Evolutionary conservation across 129 eudicot genomes (phyloP).

Genomic region (Silybum marianum): DNA sequence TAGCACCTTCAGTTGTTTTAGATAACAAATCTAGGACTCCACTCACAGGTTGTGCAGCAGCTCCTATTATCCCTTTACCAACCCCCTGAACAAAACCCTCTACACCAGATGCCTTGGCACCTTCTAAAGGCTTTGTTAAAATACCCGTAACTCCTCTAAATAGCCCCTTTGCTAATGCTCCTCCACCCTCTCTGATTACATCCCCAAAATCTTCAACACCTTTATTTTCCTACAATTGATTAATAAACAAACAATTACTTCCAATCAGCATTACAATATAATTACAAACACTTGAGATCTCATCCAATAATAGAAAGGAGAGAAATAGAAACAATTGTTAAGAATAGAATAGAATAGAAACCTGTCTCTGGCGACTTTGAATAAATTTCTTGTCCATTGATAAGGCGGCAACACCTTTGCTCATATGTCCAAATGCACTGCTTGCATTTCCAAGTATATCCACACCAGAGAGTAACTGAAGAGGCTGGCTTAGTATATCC

Average conservation of each 20-base stretch:
- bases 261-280: neutral
- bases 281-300: no score
- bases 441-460: conserved; percentile 98
- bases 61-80: conserved; percentile 97
- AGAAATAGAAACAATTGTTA: no score
- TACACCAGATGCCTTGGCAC: conserved; percentile 96
- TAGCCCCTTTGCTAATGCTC: conserved; percentile 94
- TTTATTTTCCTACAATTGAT: conserved; percentile 60
- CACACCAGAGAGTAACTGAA: conserved; percentile 96
- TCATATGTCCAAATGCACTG: conserved; percentile 99
- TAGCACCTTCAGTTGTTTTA: conserved; percentile 99
- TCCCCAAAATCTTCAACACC: conserved; percentile 94
- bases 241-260: conserved; percentile 1
- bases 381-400: conserved; percentile 98
- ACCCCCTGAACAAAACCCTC: conserved; percentile 99
- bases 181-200: conserved; percentile 97
- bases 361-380: conserved; percentile 97
- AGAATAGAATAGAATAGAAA: conserved; percentile 1
- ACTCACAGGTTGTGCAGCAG: conserved; percentile 99
- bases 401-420: conserved; percentile 99
- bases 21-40: conserved; percentile 95
- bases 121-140: conserved; percentile 96
- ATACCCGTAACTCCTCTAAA: conserved; percentile 95
- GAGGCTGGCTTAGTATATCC: conserved; percentile 94
- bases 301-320: no score